These are phyloP conservation scores for Dalbergia cultrata DNA, from an alignment of 306 rosid species.

Conservation along the genomic window DNA sequence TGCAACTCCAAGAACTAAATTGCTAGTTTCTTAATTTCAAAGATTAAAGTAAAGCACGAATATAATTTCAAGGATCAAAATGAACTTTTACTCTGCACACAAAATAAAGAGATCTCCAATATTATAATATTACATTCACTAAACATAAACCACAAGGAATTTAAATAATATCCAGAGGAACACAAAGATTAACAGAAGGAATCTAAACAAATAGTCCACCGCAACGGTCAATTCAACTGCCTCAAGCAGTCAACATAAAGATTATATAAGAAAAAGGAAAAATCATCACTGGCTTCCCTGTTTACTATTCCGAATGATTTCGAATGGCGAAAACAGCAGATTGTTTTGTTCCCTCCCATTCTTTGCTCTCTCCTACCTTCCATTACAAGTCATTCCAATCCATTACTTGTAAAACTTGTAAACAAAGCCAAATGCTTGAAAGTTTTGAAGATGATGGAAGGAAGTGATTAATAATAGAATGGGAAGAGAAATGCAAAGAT, in stretches of 20 bases:
- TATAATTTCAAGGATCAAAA: no score
- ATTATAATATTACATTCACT: not conserved
- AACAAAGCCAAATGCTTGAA: no score
- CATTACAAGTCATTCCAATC: no score
- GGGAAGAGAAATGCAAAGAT: no score
- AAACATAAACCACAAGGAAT: not conserved
- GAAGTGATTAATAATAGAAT: no score
- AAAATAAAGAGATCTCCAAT: not conserved
- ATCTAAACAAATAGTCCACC: not conserved
- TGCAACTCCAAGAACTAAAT: no score
- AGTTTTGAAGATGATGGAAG: no score
- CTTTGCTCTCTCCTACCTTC: no score
- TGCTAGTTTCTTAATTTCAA: no score
- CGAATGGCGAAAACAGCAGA: not conserved
- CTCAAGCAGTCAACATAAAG: not conserved
- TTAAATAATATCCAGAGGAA: not conserved
- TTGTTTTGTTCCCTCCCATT: no score
- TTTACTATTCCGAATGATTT: not conserved
- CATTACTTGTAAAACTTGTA: no score
- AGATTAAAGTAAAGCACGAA: no score
- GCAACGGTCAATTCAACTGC: not conserved
- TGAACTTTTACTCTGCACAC: not conserved
- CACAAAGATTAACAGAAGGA: not conserved
- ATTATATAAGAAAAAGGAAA: not conserved
- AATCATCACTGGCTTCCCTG: not conserved